Percentiles rank a stretch among this genome's conserved stretches.
Conservation (phyloP, 257 asterid genomes). For the Nicotiana tabacum region DNA sequence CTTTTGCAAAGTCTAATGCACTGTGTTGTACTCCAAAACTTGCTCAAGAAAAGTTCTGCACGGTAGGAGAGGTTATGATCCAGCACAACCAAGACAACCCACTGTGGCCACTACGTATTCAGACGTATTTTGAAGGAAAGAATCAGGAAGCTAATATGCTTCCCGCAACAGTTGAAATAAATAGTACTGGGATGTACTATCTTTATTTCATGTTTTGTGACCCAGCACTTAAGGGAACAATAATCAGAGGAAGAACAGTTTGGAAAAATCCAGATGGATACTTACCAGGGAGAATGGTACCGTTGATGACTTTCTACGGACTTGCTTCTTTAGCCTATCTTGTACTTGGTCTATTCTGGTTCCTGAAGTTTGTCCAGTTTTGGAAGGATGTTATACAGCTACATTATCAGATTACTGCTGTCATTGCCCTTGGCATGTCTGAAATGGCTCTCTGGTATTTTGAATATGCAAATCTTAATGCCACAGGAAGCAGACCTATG, state of each 20-base stretch:
- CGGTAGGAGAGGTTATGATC: constrained; percentile 32
- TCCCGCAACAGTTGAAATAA: constrained; percentile 17
- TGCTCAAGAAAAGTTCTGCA: constrained; percentile 28
- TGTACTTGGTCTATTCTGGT: constrained; percentile 35
- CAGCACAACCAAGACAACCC: constrained; percentile 28
- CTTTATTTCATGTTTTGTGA: constrained; percentile 37
- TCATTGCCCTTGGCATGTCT: constrained; percentile 40
- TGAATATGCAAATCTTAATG: constrained; percentile 37
- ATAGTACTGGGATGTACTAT: constrained; percentile 35
- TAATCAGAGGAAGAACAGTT: constrained; percentile 30
- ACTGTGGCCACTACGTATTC: constrained; percentile 30
- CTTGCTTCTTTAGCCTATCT: constrained; percentile 37
- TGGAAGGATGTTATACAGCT: constrained; percentile 34
- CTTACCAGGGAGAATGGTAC: constrained; percentile 39
- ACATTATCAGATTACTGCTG: constrained; percentile 36
- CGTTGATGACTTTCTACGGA: constrained; percentile 32
- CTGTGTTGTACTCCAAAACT: constrained; percentile 32
- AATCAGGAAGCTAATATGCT: constrained; percentile 29
- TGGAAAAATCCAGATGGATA: constrained; percentile 41
- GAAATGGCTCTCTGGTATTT: constrained; percentile 43
- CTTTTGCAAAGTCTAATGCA: constrained; percentile 22
- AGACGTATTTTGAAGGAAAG: constrained; percentile 27
- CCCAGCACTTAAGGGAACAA: constrained; percentile 32
- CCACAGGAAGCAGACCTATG: constrained; percentile 33
- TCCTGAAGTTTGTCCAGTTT: constrained; percentile 23